Evolutionary conservation across 2,329 filamentous ascomycete genomes (phyloP).

Genomic region (Pezicula neosporulosa): DNA sequence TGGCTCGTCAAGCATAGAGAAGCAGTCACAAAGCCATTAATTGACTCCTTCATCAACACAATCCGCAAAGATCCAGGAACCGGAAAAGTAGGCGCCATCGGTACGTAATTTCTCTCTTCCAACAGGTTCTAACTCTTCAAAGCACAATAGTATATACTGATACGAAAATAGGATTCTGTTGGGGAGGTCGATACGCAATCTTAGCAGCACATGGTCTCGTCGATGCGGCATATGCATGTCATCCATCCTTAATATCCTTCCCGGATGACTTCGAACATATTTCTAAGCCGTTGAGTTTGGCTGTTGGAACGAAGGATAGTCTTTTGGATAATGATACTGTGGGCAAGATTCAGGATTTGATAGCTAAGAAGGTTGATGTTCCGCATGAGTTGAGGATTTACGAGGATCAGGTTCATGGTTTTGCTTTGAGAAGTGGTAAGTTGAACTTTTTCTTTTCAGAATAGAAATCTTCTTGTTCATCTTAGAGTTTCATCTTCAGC

Average conservation of each 20-base stretch:
- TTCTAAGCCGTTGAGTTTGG: conserved; percentile 34
- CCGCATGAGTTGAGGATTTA: conserved; percentile 37
- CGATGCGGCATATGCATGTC: conserved; percentile 37
- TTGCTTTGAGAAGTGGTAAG: conserved; percentile 33
- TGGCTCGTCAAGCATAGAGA: conserved; percentile 41
- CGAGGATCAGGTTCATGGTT: conserved; percentile 40
- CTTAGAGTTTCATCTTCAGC: no score
- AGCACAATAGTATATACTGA: no score
- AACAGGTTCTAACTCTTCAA: no score
- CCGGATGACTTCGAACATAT: conserved; percentile 38
- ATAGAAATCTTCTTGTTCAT: no score
- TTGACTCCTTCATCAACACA: conserved; percentile 37
- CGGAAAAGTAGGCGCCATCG: conserved; percentile 45
- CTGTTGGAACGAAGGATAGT: conserved; percentile 38
- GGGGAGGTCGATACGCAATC: conserved; percentile 53
- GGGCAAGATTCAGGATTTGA: conserved; percentile 34
- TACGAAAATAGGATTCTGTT: conserved; percentile 45
- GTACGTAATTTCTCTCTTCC: no score
- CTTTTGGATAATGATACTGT: conserved; percentile 34
- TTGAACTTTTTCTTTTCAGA: no score
- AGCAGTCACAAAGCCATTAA: conserved; percentile 36
- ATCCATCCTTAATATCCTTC: conserved; percentile 37
- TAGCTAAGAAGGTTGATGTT: conserved; percentile 34
- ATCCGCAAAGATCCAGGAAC: conserved; percentile 35
- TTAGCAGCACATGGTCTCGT: conserved; percentile 38